phyloP scores from a whole-genome alignment of 73 alveolate species.

The Uronychia binucleata region DNA sequence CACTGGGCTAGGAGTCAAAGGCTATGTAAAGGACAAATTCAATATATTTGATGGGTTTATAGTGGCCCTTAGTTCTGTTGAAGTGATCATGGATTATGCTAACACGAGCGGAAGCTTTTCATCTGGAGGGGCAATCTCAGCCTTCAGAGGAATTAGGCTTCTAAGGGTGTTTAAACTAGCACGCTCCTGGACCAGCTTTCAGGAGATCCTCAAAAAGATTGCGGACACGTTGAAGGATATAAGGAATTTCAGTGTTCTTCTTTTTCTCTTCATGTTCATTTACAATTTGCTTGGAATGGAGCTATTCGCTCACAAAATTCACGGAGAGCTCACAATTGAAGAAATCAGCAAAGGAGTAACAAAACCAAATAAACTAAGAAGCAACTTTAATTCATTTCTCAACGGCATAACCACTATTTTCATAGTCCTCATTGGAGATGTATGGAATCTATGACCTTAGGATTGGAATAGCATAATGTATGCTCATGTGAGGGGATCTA shows the following conservation, averaged over 20 bases:
- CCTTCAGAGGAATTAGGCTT: slow-evolving; percentile 74
- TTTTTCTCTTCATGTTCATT: slow-evolving; percentile 62
- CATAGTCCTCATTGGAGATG: slow-evolving; percentile 68
- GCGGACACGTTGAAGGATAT: slow-evolving; percentile 47
- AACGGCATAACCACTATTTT: slow-evolving; percentile 59
- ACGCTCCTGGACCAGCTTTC: slow-evolving; percentile 52
- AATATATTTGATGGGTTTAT: slow-evolving; percentile 74
- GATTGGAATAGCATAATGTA: slow-evolving; percentile 68
- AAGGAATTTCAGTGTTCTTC: slow-evolving; percentile 49
- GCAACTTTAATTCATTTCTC: slow-evolving; percentile 59
- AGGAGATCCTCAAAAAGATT: slow-evolving; percentile 49
- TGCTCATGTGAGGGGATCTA: slow-evolving; percentile 30
- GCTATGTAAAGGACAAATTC: slow-evolving; percentile 67
- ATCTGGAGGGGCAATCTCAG: slow-evolving; percentile 69
- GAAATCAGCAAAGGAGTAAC: neutral
- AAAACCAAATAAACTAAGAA: slow-evolving; percentile 2
- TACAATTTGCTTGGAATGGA: slow-evolving; percentile 78
- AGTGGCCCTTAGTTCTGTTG: slow-evolving; percentile 55
- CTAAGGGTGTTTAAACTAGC: slow-evolving; percentile 72
- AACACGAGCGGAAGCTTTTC: slow-evolving; percentile 15
- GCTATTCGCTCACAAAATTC: slow-evolving; percentile 63
- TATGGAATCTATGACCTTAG: slow-evolving; percentile 16
- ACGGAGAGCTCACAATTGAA: slow-evolving; percentile 24
- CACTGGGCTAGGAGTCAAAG: slow-evolving; percentile 65
- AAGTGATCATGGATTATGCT: slow-evolving; percentile 35